These are phyloP conservation scores for Tillandsia fasciculata DNA, from an alignment of 176 grass and related monocot species.

Conservation along the genomic window DNA sequence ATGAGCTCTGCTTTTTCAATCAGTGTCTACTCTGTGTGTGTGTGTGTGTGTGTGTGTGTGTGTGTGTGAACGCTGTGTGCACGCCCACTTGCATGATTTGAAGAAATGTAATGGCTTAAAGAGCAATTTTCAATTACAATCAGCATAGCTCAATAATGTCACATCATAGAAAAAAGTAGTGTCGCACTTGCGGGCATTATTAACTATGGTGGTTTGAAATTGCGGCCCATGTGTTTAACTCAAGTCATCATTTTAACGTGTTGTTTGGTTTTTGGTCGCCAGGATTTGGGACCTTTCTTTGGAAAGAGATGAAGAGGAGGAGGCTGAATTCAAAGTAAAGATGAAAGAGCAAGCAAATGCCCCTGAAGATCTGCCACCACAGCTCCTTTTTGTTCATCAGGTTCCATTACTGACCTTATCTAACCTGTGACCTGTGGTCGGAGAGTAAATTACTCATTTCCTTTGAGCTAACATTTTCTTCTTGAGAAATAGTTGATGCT, in stretches of 20 bases:
- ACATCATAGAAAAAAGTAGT: too few species aligned
- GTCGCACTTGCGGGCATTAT: too few species aligned
- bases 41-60: neutral
- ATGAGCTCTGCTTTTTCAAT: neutral
- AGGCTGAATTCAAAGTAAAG: slow-evolving; percentile 74
- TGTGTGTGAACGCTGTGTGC: too few species aligned
- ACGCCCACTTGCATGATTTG: too few species aligned
- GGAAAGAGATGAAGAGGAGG: slow-evolving; percentile 83
- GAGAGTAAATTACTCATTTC: neutral
- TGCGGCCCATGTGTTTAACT: neutral
- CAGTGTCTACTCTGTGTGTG: neutral
- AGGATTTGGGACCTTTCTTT: slow-evolving; percentile 93
- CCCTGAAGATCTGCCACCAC: slow-evolving; percentile 80
- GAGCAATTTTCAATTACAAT: too few species aligned
- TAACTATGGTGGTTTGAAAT: too few species aligned
- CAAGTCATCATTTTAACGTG: slow-evolving; percentile 1
- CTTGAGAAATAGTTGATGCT: neutral
- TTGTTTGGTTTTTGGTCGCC: neutral
- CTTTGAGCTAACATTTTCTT: neutral
- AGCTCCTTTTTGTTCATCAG: slow-evolving; percentile 92
- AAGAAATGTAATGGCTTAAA: too few species aligned
- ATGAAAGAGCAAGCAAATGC: slow-evolving; percentile 74
- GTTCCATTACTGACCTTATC: slow-evolving; percentile 11
- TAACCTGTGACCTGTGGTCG: neutral
- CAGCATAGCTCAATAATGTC: too few species aligned